phyloP scores from a whole-genome alignment of 108 stramenopile species.

The Fistulifera pelliculosa region DNA sequence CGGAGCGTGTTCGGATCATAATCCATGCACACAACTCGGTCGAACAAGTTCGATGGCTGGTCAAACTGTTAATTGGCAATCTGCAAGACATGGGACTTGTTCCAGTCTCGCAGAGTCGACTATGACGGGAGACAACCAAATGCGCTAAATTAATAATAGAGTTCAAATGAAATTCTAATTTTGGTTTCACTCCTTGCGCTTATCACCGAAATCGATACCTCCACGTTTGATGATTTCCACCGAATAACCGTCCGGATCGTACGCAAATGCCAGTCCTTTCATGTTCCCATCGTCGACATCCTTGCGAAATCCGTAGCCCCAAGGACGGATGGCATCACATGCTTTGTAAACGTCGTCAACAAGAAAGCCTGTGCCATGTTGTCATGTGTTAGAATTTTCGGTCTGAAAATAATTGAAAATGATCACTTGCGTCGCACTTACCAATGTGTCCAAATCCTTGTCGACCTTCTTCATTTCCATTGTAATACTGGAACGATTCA shows the following conservation, averaged over 20 bases:
- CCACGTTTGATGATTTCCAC: constrained; percentile 78
- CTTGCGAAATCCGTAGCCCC: constrained; percentile 78
- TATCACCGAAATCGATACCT: constrained; percentile 71
- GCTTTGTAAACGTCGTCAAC: constrained; percentile 94
- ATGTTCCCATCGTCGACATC: constrained; percentile 77
- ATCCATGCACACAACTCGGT: constrained; percentile 85
- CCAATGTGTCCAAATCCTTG: constrained; percentile 95
- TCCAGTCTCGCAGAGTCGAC: too few relatives aligned
- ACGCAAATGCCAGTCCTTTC: constrained; percentile 84
- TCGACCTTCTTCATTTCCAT: constrained; percentile 92
- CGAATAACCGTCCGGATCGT: constrained; percentile 82
- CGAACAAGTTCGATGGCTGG: constrained; percentile 47
- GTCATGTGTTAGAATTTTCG: too few relatives aligned
- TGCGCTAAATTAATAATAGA: too few relatives aligned
- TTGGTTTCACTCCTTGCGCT: constrained; percentile 10
- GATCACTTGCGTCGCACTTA: too few relatives aligned
- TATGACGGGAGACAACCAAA: too few relatives aligned
- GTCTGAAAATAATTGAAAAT: too few relatives aligned
- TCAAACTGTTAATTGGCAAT: constrained; percentile 7
- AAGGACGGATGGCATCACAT: constrained; percentile 64
- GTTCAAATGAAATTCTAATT: too few relatives aligned
- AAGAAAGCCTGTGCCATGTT: constrained; percentile 52
- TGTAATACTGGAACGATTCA: constrained; percentile 66
- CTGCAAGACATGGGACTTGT: constrained; percentile 2
- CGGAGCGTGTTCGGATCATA: constrained; percentile 87